Base-by-base conservation (phyloP, 192 early-diverging fungal genomes). In the Entrophospora sp. region DNA sequence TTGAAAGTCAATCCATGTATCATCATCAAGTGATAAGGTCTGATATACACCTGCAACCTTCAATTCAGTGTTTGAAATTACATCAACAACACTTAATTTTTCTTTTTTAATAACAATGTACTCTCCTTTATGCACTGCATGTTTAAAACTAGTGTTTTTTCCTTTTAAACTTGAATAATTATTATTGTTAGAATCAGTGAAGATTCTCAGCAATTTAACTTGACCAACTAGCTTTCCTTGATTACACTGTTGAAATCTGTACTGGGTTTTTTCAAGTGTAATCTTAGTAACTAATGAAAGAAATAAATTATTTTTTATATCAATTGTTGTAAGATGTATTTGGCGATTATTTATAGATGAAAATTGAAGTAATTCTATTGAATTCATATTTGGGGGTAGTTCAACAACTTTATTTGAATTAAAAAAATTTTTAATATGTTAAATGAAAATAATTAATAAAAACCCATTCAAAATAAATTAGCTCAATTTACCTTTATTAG, bases 261-360 rank as follows among this genome's bases (percentile, higher is more conserved):
- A 64, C 35, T 64, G 43, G 35, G 43, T 64, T 37, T 37, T 64
- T 7, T 35, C 62, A 27, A 24, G 18, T 24, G 62, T 49, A 16
- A 64, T 64, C 34, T 36, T 49, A 20, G 51, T 31, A 7, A 36
- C 35, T 34, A 37, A 1, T 1, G 62, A 64, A 9, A 25, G n/a
- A 22, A 49, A 64, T 35, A 10, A 25, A 28, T 31, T 35, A 8
- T 48, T 13, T 49, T 64, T 4, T 27, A 34, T 13, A 64, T 64
- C 62, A 7, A 64, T 9, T 8, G 62, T 20, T 14, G 22, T 57
- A 16, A 57, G 22, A 18, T 57, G 34, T 13, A 7, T 57, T 57
- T 57, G 45, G 18, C 18, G 34, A 22, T 37, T 57, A 35, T 57
- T 28, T 20, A 57, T 57, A 28, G 16, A 20, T 10, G 55, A 35